phyloP scores from a whole-genome alignment of 2,329 filamentous ascomycete genomes.

The Aspergillus sp. region DNA sequence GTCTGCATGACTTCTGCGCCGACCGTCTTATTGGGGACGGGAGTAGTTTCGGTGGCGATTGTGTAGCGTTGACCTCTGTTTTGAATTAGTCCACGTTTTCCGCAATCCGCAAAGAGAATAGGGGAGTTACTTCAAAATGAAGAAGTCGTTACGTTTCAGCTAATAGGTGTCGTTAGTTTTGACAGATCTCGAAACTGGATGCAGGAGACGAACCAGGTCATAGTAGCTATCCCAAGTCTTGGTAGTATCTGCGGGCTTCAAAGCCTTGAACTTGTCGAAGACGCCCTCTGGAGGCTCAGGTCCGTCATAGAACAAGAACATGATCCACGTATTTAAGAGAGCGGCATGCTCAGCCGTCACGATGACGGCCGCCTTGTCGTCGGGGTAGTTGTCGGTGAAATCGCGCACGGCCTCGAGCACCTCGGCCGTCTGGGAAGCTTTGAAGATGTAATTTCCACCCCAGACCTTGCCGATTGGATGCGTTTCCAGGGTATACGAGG shows the following conservation, averaged over 20 bases:
- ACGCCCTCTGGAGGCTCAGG: slow-evolving; percentile 51
- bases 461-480: slow-evolving; percentile 41
- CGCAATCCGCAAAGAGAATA: no score
- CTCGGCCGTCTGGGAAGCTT: slow-evolving; percentile 35
- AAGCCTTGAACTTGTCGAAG: slow-evolving; percentile 57
- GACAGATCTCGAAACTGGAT: slow-evolving; percentile 8
- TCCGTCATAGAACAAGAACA: slow-evolving; percentile 65
- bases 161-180: slow-evolving; percentile 4
- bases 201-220: slow-evolving; percentile 42
- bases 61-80: slow-evolving; percentile 38
- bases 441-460: slow-evolving; percentile 50
- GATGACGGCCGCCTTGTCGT: slow-evolving; percentile 62
- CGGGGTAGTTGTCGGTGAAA: slow-evolving; percentile 50
- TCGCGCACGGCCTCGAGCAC: slow-evolving; percentile 34
- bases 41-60: slow-evolving; percentile 41
- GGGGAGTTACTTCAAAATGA: slow-evolving; percentile 23
- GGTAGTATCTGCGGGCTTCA: slow-evolving; percentile 47
- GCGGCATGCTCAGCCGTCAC: slow-evolving; percentile 53
- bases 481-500: slow-evolving; percentile 37
- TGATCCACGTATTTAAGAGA: slow-evolving; percentile 55
- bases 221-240: slow-evolving; percentile 50
- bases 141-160: slow-evolving; percentile 44
- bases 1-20: slow-evolving; percentile 30
- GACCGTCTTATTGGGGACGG: slow-evolving; percentile 33
- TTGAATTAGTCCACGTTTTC: not conserved